Evolutionary conservation across 2,329 filamentous ascomycete species (phyloP), one percentile per base, ranked within the genome.

Genomic region (Gaeumannomyces tritici): DNA sequence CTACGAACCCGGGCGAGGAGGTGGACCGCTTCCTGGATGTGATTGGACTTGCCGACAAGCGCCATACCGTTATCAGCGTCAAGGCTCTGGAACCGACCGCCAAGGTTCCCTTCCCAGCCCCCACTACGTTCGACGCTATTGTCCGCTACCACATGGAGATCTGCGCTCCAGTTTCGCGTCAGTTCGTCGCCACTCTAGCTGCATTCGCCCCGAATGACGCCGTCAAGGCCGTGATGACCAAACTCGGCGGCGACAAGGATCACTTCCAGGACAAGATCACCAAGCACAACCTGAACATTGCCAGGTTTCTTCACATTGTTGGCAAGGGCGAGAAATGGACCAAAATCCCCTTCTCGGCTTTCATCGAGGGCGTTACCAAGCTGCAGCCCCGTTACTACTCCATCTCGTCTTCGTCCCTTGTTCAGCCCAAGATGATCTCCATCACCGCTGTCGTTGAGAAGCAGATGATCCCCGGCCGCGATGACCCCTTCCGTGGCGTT

Each of bases 381-480:
- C 86, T 99, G 63, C 95, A 99, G 76, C 93, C 95, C 54, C 91
- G 95, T 60, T 99, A 98, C 82, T 99, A 99, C 80, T 99, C 96
- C 60, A 99, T 99, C 75, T 99, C 95, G 2, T 99, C 96, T 1
- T 98, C 95, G 0, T 97, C 95, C 8, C 75, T 92, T 11, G 93
- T 96, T 21, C 93, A 99, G 73, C 93, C 95, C 73, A 88, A 96
- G 77, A 93, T 92, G 79, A 92, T 99, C 67, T 91, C 95, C 64
- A 89, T 99, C 70, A 99, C 95, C 21, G 93, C 93, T 63, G 89
- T 98, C 55, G 93, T 99, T 64, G 95, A 98, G 74, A 91, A 88
- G 15, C 83, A 92, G 68, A 77, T 85, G 64, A 84, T 96, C 66
- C 87, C 91, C 26, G 90, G 90, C 67, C 88, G 91, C 59, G 80